These are phyloP conservation scores for Citrus medica DNA, from an alignment of 345 rosid species.

Conservation along the genomic window DNA sequence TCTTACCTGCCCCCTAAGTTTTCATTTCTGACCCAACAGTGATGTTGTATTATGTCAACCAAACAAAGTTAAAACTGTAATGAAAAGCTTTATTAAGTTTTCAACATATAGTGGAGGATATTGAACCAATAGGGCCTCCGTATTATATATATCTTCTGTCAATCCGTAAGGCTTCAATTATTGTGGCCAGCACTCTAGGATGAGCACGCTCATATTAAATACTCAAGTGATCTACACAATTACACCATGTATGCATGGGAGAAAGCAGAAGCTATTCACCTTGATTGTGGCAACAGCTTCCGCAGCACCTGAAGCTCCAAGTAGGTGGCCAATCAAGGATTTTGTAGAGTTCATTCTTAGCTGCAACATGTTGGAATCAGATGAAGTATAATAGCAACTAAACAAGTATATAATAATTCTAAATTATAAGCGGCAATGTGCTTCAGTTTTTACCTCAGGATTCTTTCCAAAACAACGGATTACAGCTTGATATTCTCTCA, in stretches of 20 bases:
- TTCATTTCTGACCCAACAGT: too few relatives aligned
- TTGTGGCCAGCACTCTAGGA: not conserved
- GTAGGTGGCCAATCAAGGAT: constrained; percentile 44
- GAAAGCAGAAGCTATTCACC: constrained; percentile 17
- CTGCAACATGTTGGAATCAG: constrained; percentile 14
- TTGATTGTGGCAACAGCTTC: constrained; percentile 42
- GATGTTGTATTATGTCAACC: too few relatives aligned
- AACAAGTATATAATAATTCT: too few relatives aligned
- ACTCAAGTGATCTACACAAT: too few relatives aligned
- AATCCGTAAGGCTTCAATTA: too few relatives aligned
- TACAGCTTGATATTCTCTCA: constrained; percentile 48
- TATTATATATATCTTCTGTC: too few relatives aligned
- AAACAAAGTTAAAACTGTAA: too few relatives aligned
- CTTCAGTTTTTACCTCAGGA: constrained; percentile 24
- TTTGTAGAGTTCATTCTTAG: constrained; percentile 44
- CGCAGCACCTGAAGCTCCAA: constrained; percentile 45
- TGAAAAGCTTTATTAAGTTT: too few relatives aligned
- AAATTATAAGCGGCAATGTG: constrained; percentile 8
- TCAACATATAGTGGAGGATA: too few relatives aligned
- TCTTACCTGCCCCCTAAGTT: too few relatives aligned
- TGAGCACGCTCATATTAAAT: not conserved
- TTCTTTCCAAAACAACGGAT: constrained; percentile 43
- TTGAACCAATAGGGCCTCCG: too few relatives aligned
- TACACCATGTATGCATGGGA: too few relatives aligned
- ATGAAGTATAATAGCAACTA: not conserved